Base-by-base conservation (phyloP, 208 protist species). In the Wallacemonas sp. region DNA sequence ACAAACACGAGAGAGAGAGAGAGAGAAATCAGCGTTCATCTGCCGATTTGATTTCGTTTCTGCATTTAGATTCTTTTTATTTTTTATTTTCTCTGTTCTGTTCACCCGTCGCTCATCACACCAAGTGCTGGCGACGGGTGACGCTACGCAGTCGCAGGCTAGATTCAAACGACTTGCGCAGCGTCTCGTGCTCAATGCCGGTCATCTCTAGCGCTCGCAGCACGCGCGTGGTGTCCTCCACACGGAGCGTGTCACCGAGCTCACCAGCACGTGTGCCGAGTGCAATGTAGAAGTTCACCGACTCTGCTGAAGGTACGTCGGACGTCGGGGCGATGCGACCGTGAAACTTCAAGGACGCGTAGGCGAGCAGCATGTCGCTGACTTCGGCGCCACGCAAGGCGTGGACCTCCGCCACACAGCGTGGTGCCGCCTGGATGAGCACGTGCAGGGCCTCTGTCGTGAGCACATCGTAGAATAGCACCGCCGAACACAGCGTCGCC, bases 401-500 rank as follows among this genome's bases (percentile, higher is more conserved):
- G 22, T 84, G 70, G 10, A 74, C 75, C 2, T 75, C 68, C 42
- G 63, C 52, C 18, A 69, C 63, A 42, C 77, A 89, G 25, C 74
- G 65, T 29, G 83, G 82, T 1, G 83, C 82, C 3, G 81, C 78
- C 20, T 57, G 52, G 0, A 81, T 67, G 61, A 93, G 76, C 41
- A 89, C 70, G 14, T 75, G 32, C 1, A 87, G 57, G 23, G 86
- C 76, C 14, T 66, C 67, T 2, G 61, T 52, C 22, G 80, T 84
- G 33, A 65, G 67, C 18, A 88, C 71, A 48, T 92, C 81, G 67
- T 86, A 92, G 70, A 81, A 89, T 1, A 92, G 67, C 62, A 92
- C 69, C 2, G 86, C 80, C 10, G 75, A 70, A 61, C 82, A 92
- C 14, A 92, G 66, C 16, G 72, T 59, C 7, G 86, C 86, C 2